These are phyloP conservation scores for Filobasidium wieringae DNA, from an alignment of 768 basidiomycete genomes.

Conservation along the genomic window DNA sequence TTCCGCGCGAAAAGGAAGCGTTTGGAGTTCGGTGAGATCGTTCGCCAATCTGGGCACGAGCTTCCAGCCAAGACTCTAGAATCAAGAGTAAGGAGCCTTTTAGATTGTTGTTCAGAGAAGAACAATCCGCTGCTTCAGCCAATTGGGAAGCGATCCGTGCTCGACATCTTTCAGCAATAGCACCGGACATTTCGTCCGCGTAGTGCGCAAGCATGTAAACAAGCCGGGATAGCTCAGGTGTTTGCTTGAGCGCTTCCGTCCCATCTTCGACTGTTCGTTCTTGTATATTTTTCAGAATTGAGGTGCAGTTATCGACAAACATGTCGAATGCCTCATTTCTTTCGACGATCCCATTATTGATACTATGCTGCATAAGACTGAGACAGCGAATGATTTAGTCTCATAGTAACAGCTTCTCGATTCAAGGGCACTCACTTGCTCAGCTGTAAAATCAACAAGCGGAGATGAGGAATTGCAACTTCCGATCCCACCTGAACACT, in stretches of 20 bases:
- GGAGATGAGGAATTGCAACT: conserved; percentile 6
- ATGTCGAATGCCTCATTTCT: conserved; percentile 7
- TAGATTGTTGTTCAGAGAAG: neutral
- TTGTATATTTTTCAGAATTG: neutral
- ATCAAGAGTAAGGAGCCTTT: neutral
- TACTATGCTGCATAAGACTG: conserved; percentile 11
- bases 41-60: neutral
- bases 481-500: conserved; percentile 7
- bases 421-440: neutral
- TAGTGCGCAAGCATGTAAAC: neutral
- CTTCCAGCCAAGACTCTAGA: neutral
- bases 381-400: neutral
- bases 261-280: neutral
- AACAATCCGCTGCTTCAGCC: neutral
- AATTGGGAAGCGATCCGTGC: neutral
- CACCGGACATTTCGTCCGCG: neutral
- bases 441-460: conserved; percentile 5
- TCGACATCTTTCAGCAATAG: neutral
- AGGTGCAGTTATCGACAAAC: conserved; percentile 4
- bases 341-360: conserved; percentile 1
- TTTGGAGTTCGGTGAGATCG: neutral
- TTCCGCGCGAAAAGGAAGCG: neutral
- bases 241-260: neutral
- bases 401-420: neutral
- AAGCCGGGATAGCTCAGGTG: neutral